These are phyloP conservation scores for Schrenkiella parvula DNA, from an alignment of 345 rosid species.

Conservation along the genomic window DNA sequence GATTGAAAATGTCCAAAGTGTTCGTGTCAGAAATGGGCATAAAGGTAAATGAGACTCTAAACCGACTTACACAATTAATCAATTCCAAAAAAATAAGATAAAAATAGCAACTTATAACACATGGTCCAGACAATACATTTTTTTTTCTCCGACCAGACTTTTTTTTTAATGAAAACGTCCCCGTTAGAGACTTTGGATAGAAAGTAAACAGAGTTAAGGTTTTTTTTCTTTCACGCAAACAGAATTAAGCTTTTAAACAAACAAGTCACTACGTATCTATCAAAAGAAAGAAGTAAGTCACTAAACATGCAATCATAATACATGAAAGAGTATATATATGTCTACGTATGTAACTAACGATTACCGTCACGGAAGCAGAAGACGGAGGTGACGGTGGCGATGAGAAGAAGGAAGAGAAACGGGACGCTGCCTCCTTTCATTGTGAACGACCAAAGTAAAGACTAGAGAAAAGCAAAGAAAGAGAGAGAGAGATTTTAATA, in stretches of 20 bases:
- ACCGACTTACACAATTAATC: conserved; percentile 10
- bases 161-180: not conserved
- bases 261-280: not conserved
- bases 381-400: conserved; percentile 31
- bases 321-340: not conserved
- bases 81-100: not conserved
- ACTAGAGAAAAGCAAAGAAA: not conserved
- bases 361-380: conserved; percentile 31
- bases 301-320: not conserved
- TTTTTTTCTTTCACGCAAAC: not conserved
- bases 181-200: not conserved
- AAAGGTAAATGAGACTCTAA: not conserved
- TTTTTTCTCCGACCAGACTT: not conserved
- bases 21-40: conserved; percentile 9
- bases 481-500: not conserved
- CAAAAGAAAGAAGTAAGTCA: not conserved
- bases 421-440: conserved; percentile 26
- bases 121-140: not conserved
- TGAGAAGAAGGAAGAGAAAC: conserved; percentile 20
- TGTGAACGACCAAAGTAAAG: not conserved
- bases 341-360: not conserved
- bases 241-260: not conserved
- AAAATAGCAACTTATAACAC: not conserved
- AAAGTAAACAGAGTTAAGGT: not conserved
- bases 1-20: not conserved